Evolutionary conservation across 306 rosid species (phyloP), one percentile per base, ranked within the genome.

Genomic region (Gastrolobium villosum): DNA sequence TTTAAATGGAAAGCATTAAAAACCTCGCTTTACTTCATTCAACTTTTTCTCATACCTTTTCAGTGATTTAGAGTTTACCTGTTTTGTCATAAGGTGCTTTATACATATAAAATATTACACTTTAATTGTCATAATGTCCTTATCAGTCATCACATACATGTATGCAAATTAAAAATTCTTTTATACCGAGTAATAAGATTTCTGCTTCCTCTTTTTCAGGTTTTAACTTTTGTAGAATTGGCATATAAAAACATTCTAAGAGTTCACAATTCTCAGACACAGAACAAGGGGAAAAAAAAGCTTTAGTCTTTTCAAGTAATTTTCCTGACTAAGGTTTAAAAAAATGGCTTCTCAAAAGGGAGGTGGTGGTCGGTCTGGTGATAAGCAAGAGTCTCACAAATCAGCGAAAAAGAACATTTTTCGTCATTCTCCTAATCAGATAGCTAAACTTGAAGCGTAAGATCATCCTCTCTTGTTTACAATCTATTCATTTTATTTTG

Each of bases 371-470:
- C 83, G 59, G 2, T 43, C 79, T 13, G 70, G 79, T 44, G 82
- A 66, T 72, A 71, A 81, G 56, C 81, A 35, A 28, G 83, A 54
- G 32, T 37, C 57, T 13, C 67, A 75, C 1, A 57, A 64, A n/a
- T 46, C 79, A 73, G 2, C 1, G 4, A 46, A 75, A 9, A 48
- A 86, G 31, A 50, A 6, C 28, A 9, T 87, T 48, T 20, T 20
- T 20, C 94, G 91, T 40, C 92, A 91, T 60, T 72, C 66, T 63
- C 2, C 82, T 55, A 32, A 56, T 5, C 90, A 82, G 71, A 81
- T 77, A 56, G 59, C 81, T 5, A 81, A 13, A 4, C 94, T 91
- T 3, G 92, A 91, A 71, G 81, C 52, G 97, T 89, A 71, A 87
- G 94, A 44, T 66, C 7, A 10, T 10, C 10, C 10, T 26, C 0